Base-by-base conservation (phyloP, 768 basidiomycete species). In the Russula virescens region DNA sequence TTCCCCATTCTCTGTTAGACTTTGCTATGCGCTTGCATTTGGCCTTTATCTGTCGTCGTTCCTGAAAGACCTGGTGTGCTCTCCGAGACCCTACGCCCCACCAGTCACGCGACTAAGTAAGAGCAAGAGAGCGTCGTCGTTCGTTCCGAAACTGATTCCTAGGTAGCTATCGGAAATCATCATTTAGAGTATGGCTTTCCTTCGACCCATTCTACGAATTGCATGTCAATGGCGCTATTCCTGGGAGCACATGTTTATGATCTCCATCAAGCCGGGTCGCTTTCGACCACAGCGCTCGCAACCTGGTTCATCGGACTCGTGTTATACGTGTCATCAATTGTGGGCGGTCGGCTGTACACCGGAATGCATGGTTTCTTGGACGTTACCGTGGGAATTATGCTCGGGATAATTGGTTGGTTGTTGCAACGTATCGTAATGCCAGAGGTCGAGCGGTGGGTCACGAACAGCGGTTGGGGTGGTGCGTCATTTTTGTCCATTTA, bases 171-270 rank as follows among this genome's bases (percentile, higher is more conserved):
- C 55, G 87, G 89, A 16, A 81, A 77, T 1, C 89, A 91, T 69
- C 90, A 93, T 67, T 80, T 91, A 3, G 94, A 96, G 75, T 96
- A 96, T 68, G 96, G 96, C 25, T 96, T 98, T 70, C 95, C 94
- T 0, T 96, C 94, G 0, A 97, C 95, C 0, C 96, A 99, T 69
- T 90, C 92, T 2, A 92, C 94, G 9, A 96, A 97, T 73, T 83
- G 86, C 58, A 81, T 94, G 55, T 95, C 92, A 28, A 89, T 97
- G 69, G 93, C 93, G 0, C 80, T 98, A 3, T 91, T 91, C 74
- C 78, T 91, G 63, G 87, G 81, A 65, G 74, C 82, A 3, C 78
- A 84, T 48, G 70, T 86, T 55, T 80, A 85, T 70, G 74, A 75
- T n/a, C 78, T 85, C 45, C 78, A 82, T 25, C 76, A 25, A 35